Conservation (phyloP, 2,329 filamentous ascomycete species). For the Periconia digitata region DNA sequence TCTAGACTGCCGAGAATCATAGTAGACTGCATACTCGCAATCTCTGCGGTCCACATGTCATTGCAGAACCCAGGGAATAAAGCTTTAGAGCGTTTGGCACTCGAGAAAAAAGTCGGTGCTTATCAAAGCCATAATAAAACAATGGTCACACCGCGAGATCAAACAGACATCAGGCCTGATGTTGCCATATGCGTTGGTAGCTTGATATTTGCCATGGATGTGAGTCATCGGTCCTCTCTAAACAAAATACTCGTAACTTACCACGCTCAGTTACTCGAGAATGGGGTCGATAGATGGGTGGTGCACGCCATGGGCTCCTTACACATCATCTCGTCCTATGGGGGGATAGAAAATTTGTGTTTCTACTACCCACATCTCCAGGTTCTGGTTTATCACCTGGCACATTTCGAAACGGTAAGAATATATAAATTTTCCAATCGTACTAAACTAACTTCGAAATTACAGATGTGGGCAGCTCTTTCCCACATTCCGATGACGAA, state of each 20-base stretch:
- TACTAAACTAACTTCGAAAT: neutral
- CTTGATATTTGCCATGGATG: constrained; percentile 28
- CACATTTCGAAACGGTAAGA: constrained; percentile 1
- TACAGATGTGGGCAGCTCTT: constrained; percentile 13
- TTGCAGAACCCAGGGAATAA: constrained; percentile 17
- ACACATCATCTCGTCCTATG: constrained; percentile 19
- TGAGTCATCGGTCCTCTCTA: constrained; percentile 6
- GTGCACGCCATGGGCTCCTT: constrained; percentile 20
- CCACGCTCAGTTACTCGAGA: constrained; percentile 17
- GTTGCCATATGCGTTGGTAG: constrained; percentile 14
- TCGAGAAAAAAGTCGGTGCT: constrained; percentile 22
- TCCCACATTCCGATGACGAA: constrained; percentile 15
- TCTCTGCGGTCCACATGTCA: constrained; percentile 24
- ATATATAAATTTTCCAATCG: neutral
- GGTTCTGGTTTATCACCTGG: constrained; percentile 10
- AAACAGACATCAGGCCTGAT: constrained; percentile 14
- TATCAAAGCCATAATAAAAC: constrained; percentile 19
- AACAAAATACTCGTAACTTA: neutral
- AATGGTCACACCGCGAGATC: constrained; percentile 14
- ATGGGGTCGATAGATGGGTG: constrained; percentile 21
- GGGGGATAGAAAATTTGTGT: constrained; percentile 20
- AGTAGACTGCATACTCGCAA: constrained; percentile 22
- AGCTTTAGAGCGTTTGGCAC: constrained; percentile 15
- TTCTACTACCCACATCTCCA: constrained; percentile 23
- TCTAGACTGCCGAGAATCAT: constrained; percentile 17